A percentile compares a stretch with the other conserved stretches of the same genome.
Evolutionary conservation across 2,329 filamentous ascomycete genomes (phyloP).

Genomic region (Fusarium pseudograminearum): DNA sequence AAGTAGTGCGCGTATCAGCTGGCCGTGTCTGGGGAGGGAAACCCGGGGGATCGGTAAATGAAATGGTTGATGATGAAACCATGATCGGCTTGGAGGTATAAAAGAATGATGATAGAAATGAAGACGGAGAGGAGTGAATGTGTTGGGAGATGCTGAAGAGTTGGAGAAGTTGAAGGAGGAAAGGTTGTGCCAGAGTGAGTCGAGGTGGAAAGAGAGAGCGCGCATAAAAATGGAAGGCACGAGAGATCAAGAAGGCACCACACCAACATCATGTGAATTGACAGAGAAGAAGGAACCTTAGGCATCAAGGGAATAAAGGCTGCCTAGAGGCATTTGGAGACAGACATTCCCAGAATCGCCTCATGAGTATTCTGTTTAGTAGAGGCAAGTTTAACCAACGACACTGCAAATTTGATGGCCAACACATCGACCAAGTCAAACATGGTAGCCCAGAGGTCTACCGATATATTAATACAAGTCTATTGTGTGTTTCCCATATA

Average conservation of each 20-base stretch:
- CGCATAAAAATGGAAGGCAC: background rate
- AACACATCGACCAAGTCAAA: background rate
- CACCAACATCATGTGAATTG: background rate
- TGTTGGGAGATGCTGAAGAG: background rate
- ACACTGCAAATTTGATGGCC: background rate
- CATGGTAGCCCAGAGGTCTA: background rate
- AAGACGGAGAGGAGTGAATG: background rate
- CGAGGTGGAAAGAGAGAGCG: background rate
- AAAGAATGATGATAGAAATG: constrained; percentile 1
- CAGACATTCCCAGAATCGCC: background rate
- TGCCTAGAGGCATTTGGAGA: background rate
- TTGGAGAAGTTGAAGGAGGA: background rate
- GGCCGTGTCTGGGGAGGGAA: background rate
- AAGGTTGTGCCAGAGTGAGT: background rate
- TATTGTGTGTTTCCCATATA: background rate
- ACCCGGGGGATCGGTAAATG: background rate
- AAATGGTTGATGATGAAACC: background rate
- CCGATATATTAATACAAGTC: background rate
- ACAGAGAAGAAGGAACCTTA: background rate
- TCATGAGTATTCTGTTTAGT: background rate
- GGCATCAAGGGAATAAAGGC: background rate
- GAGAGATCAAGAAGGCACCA: background rate
- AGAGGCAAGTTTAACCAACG: background rate
- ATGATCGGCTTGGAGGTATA: background rate
- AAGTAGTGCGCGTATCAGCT: background rate